Evolutionary conservation across 179 eudicot species (phyloP).

Genomic region (Amaranthus tricolor): DNA sequence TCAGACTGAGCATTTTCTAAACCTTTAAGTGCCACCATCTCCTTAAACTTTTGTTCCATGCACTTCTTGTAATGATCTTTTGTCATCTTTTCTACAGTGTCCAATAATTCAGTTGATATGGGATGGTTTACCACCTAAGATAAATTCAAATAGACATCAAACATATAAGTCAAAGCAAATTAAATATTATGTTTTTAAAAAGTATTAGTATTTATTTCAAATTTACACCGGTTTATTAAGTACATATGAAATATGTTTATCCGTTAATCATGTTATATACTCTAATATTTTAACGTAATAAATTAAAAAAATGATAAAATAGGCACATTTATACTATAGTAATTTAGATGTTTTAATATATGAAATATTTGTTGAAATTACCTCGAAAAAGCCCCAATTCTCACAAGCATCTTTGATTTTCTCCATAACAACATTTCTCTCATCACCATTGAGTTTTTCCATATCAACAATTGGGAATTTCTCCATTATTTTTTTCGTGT

Average conservation of each 20-base stretch:
- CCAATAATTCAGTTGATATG: conserved; percentile 54
- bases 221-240: neutral
- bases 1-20: conserved; percentile 45
- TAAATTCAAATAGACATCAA: neutral
- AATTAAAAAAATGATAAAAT: too few relatives aligned
- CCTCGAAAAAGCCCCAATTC: conserved; percentile 83
- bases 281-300: too few relatives aligned
- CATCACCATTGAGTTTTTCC: conserved; percentile 60
- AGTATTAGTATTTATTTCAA: neutral
- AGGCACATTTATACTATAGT: too few relatives aligned
- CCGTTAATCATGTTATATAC: too few relatives aligned
- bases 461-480: conserved; percentile 61
- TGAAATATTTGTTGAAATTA: conserved; percentile 7
- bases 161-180: neutral
- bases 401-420: conserved; percentile 63
- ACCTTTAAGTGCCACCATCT: conserved; percentile 50
- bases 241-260: too few relatives aligned
- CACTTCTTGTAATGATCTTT: conserved; percentile 64
- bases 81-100: conserved; percentile 60
- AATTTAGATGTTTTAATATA: too few relatives aligned
- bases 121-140: conserved; percentile 61
- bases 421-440: conserved; percentile 46
- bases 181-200: neutral
- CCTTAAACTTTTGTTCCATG: conserved; percentile 66
- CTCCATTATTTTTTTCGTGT: conserved; percentile 36